Conservation (phyloP, 768 basidiomycete species). For the Lentinula guzmanii region DNA sequence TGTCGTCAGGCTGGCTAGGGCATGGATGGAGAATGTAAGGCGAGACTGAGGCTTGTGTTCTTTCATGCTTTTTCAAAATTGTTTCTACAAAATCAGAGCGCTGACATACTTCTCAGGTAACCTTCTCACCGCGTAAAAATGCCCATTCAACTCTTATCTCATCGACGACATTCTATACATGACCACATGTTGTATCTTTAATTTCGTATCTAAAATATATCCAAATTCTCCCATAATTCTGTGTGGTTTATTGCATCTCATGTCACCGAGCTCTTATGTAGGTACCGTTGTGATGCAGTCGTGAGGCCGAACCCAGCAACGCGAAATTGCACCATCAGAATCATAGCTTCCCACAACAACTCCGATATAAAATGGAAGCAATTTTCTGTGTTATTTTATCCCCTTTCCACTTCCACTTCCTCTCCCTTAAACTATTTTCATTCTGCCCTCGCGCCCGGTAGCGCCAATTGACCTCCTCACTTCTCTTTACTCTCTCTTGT, state of each 20-base stretch:
- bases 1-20: conserved; percentile 38
- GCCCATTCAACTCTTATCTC: no score
- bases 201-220: no score
- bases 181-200: no score
- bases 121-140: no score
- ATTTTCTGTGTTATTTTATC: neutral
- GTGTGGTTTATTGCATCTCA: no score
- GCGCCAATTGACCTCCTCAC: neutral
- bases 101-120: no score
- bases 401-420: neutral
- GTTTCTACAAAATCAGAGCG: neutral
- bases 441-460: neutral
- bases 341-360: neutral
- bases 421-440: neutral
- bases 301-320: neutral
- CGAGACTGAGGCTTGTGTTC: conserved; percentile 55
- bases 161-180: no score
- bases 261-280: no score
- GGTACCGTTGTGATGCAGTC: neutral
- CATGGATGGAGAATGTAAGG: conserved; percentile 79
- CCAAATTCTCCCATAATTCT: no score
- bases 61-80: neutral
- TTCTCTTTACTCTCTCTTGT: neutral
- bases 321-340: neutral
- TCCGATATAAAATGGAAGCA: no score